phyloP scores from a whole-genome alignment of 768 basidiomycete species.

The Pleurotus cornucopiae region DNA sequence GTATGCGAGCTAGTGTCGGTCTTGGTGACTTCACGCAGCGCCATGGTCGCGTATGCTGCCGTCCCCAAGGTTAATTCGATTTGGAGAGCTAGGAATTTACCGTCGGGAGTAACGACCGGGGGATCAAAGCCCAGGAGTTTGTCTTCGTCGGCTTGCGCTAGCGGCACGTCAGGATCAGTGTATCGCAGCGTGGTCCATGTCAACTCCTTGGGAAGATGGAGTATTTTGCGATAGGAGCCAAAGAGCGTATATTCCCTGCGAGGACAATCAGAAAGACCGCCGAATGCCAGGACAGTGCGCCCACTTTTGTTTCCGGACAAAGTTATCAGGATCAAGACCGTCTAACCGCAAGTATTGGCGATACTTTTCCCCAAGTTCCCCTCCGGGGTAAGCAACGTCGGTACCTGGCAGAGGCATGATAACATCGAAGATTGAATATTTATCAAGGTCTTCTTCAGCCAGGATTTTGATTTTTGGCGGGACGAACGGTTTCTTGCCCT shows the following conservation, averaged over 20 bases:
- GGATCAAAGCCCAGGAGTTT: slow-evolving; percentile 76
- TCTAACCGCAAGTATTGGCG: slow-evolving; percentile 77
- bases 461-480: slow-evolving; percentile 74
- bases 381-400: slow-evolving; percentile 90
- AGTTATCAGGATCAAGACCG: slow-evolving; percentile 87
- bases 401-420: slow-evolving; percentile 97
- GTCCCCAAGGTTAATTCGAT: slow-evolving; percentile 83
- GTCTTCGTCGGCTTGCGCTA: slow-evolving; percentile 96
- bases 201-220: slow-evolving; percentile 80
- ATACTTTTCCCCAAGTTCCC: slow-evolving; percentile 82
- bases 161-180: slow-evolving; percentile 87
- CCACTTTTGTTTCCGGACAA: slow-evolving; percentile 86
- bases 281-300: slow-evolving; percentile 16
- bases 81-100: slow-evolving; percentile 86
- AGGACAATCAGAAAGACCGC: slow-evolving; percentile 1
- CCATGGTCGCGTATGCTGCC: slow-evolving; percentile 98
- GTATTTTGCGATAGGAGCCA: slow-evolving; percentile 90
- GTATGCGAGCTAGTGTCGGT: slow-evolving; percentile 92
- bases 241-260: slow-evolving; percentile 85
- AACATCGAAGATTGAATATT: slow-evolving; percentile 90
- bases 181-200: slow-evolving; percentile 83
- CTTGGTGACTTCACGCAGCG: slow-evolving; percentile 90
- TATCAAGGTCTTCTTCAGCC: slow-evolving; percentile 69
- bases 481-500: slow-evolving; percentile 52
- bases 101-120: slow-evolving; percentile 61